A percentile compares a stretch with the other conserved stretches of the same genome.
phyloP scores from a whole-genome alignment of 1,284 basidiomycete species.

The Ceratobasidium sp. region DNA sequence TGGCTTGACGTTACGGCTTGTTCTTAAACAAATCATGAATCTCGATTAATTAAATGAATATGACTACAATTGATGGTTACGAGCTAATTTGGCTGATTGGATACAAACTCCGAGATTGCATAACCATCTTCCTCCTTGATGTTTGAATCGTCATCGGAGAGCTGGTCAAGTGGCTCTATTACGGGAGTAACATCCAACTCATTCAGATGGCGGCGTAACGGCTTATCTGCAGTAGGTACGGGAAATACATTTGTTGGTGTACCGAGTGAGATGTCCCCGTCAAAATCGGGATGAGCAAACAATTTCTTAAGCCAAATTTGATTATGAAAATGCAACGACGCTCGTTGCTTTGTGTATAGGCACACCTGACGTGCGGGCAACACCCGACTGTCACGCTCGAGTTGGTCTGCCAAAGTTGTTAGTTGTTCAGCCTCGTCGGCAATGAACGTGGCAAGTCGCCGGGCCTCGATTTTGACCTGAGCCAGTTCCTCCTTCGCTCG shows the following conservation, averaged over 20 bases:
- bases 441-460: slow-evolving; percentile 10
- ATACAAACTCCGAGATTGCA: slow-evolving; percentile 4
- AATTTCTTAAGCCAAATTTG: background rate
- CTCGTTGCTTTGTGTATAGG: background rate
- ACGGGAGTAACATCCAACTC: background rate
- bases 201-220: too few relatives aligned
- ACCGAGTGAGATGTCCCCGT: background rate
- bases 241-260: background rate
- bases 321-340: background rate
- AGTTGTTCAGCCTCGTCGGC: slow-evolving; percentile 29
- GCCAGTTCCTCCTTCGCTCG: slow-evolving; percentile 2
- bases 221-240: background rate
- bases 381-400: background rate
- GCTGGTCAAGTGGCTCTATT: background rate
- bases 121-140: background rate
- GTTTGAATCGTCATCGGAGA: background rate
- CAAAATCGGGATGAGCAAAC: background rate
- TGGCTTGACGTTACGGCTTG: too few relatives aligned
- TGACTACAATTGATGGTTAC: too few relatives aligned
- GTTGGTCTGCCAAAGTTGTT: background rate
- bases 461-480: slow-evolving; percentile 14
- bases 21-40: too few relatives aligned
- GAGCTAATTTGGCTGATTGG: too few relatives aligned
- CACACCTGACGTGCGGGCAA: background rate
- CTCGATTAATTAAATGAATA: too few relatives aligned